Conservation (phyloP, 2,329 filamentous ascomycete species). For the Tothia fuscella region DNA sequence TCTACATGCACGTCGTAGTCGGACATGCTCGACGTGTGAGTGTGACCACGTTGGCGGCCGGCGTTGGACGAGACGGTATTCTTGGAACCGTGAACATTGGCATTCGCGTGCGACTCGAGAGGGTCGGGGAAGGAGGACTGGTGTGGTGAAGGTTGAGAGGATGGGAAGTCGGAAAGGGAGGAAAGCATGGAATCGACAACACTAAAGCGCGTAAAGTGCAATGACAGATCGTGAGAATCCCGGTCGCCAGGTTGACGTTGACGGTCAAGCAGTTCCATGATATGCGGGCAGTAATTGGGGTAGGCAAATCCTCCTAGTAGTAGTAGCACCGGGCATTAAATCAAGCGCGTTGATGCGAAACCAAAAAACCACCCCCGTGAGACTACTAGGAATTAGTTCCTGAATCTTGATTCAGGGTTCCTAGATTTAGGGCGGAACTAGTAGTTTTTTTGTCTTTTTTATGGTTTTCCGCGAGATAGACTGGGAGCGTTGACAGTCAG, state of each 20-base stretch:
- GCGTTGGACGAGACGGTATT: slow-evolving; percentile 16
- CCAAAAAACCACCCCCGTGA: too few species aligned
- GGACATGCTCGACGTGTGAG: slow-evolving; percentile 47
- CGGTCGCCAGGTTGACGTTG: slow-evolving; percentile 18
- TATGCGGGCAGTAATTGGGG: too few species aligned
- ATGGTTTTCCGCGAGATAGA: too few species aligned
- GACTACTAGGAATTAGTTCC: too few species aligned
- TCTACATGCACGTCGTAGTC: slow-evolving; percentile 34
- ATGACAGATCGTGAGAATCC: slow-evolving; percentile 77
- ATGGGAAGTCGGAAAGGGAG: slow-evolving; percentile 45
- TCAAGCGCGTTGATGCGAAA: too few species aligned
- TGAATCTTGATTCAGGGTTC: too few species aligned
- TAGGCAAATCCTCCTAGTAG: too few species aligned
- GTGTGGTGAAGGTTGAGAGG: slow-evolving; percentile 16
- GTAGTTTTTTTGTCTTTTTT: too few species aligned
- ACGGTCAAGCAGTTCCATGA: neutral
- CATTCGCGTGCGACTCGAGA: slow-evolving; percentile 21
- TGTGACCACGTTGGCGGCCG: slow-evolving; percentile 43
- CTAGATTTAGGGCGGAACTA: too few species aligned
- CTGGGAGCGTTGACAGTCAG: too few species aligned
- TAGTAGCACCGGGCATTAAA: too few species aligned
- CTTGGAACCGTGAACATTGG: slow-evolving; percentile 21
- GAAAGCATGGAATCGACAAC: slow-evolving; percentile 93
- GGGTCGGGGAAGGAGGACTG: slow-evolving; percentile 29
- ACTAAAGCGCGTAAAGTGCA: slow-evolving; percentile 62